Percentiles rank a stretch among this genome's conserved stretches.
phyloP scores from a whole-genome alignment of 2,329 filamentous ascomycete genomes.

The Nectriaceae sp. region DNA sequence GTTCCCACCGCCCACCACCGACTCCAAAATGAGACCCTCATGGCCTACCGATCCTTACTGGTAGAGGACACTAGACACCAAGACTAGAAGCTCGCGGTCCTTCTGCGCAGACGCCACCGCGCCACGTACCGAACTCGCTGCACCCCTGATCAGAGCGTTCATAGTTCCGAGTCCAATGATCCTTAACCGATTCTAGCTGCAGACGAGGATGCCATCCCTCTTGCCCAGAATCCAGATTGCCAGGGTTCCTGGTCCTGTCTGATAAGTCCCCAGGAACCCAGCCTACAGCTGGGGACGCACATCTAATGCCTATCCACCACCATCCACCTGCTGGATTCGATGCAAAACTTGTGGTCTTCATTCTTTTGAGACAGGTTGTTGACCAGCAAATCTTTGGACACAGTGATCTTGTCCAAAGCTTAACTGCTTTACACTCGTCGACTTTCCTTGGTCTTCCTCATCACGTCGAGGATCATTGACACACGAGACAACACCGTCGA shows the following conservation, averaged over 20 bases:
- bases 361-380: neutral
- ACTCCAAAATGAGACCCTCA: neutral
- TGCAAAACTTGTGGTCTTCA: neutral
- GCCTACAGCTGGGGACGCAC: neutral
- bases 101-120: neutral
- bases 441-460: too few species aligned
- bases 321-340: neutral
- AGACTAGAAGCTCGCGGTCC: neutral
- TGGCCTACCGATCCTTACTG: neutral
- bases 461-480: too few species aligned
- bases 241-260: slow-evolving; percentile 3
- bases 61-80: neutral
- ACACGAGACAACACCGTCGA: too few species aligned
- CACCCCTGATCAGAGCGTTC: neutral
- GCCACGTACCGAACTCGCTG: neutral
- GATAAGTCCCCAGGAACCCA: slow-evolving; percentile 5
- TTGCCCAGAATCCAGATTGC: neutral
- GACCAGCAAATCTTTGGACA: too few species aligned
- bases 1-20: neutral
- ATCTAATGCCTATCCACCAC: neutral
- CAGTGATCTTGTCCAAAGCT: too few species aligned
- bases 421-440: too few species aligned
- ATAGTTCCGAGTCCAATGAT: neutral
- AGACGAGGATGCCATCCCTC: slow-evolving; percentile 2
- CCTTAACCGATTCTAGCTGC: neutral